Evolutionary conservation across 164 flowering plant genomes (phyloP).

Genomic region (Echeveria elegans): DNA sequence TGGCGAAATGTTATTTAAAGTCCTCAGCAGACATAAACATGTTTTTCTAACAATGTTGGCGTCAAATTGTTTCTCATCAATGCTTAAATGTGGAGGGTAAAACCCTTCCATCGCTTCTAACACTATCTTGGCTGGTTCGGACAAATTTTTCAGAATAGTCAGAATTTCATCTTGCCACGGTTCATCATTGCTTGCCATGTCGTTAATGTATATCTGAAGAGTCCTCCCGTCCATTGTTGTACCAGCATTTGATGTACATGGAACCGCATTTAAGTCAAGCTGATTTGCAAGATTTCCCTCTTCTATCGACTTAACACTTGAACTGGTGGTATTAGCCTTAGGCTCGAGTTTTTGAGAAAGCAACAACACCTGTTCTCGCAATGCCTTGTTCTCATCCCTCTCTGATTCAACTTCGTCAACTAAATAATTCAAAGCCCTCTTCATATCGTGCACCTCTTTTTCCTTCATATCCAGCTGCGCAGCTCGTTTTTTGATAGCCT

Average conservation of each 20-base stretch:
- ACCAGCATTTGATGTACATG: neutral
- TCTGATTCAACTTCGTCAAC: constrained; percentile 8
- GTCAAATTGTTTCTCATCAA: constrained; percentile 8
- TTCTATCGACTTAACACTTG: neutral
- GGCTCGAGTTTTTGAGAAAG: neutral
- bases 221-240: constrained; percentile 20
- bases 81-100: constrained; percentile 14
- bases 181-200: constrained; percentile 13
- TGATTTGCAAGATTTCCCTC: neutral
- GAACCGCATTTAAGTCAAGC: neutral
- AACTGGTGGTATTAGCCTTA: neutral
- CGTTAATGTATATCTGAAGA: constrained; percentile 20
- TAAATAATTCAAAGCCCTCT: neutral
- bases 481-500: neutral
- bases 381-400: constrained; percentile 7
- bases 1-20: constrained; percentile 18
- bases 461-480: constrained; percentile 9
- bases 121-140: constrained; percentile 29
- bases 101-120: constrained; percentile 28
- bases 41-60: constrained; percentile 11
- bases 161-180: constrained; percentile 7
- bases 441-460: constrained; percentile 8
- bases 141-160: constrained; percentile 15
- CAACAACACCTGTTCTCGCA: neutral
- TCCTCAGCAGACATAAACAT: constrained; percentile 26